phyloP scores from a whole-genome alignment of 345 rosid species.

The Boechera divaricarpa region DNA sequence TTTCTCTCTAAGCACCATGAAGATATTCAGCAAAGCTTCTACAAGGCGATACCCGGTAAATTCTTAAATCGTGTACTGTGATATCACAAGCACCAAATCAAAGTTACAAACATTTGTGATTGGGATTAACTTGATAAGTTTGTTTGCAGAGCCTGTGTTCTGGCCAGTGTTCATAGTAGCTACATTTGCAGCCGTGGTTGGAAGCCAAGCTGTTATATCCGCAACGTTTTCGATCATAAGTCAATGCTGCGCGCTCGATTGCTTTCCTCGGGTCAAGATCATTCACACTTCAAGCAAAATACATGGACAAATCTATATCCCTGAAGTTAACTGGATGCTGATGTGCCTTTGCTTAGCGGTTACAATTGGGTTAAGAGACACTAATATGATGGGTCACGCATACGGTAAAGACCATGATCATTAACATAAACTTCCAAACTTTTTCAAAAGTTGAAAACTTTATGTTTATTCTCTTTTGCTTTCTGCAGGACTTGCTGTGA shows the following conservation, averaged over 20 bases:
- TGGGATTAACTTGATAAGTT: conserved; percentile 4
- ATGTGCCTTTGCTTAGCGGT: conserved; percentile 81
- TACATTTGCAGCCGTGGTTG: conserved; percentile 79
- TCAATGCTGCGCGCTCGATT: conserved; percentile 81
- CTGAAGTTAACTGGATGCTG: conserved; percentile 91
- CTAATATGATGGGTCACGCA: conserved; percentile 80
- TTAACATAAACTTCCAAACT: not conserved
- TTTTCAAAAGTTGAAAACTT: not conserved
- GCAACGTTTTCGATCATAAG: conserved; percentile 92
- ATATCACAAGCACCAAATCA: too few relatives aligned
- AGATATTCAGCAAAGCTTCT: conserved; percentile 79
- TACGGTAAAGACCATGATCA: conserved; percentile 55
- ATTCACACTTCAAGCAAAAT: conserved; percentile 80
- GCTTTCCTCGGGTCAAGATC: conserved; percentile 87
- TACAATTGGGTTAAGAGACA: conserved; percentile 71
- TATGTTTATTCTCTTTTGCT: not conserved
- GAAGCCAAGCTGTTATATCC: conserved; percentile 90
- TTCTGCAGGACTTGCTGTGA: conserved; percentile 76
- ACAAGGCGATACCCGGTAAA: conserved; percentile 88
- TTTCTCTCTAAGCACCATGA: conserved; percentile 77
- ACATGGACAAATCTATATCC: conserved; percentile 83
- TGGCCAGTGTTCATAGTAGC: conserved; percentile 92
- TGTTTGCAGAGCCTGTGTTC: conserved; percentile 70
- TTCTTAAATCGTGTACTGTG: not conserved
- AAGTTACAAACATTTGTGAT: not conserved